Evolutionary conservation across 208 protist species (phyloP), one percentile per base, ranked within the genome.

Genomic region (Lotmaria passim): DNA sequence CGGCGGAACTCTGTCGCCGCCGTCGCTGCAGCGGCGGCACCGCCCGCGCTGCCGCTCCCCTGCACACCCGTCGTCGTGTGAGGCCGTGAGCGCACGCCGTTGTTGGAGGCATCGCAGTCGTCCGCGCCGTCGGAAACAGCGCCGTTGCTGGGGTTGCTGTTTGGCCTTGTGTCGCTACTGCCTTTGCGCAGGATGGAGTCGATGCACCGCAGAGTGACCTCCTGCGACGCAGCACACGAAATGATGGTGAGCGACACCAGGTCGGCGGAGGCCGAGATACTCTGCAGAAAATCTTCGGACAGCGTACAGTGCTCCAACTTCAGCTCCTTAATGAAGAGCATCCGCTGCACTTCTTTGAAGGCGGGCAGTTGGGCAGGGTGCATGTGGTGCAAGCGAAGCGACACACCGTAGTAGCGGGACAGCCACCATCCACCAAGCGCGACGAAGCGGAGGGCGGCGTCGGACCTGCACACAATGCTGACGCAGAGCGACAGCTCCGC

Each of bases 181-280:
- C 67, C 57, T 41, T 70, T 84, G 48, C 73, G 83, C 30, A 95
- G 77, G 58, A 95, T 95, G 1, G 90, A 82, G 63, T 90, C 80
- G 23, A 95, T 81, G 56, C 74, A 80, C 24, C 69, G 70, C 46
- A 95, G 55, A 19, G 72, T 75, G 2, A 93, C 63, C 53, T 82
- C 73, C 36, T 89, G 75, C n/a, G 75, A 78, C 3, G 85, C 83
- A 7, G 69, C 75, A 63, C 83, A 90, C 2, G 78, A 72, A 14
- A 69, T 65, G 30, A 92, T 73, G 44, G 73, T 78, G 7, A 93
- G 79, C 7, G 82, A 70, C 46, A 84, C 64, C 7, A 95, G 53
- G 28, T 89, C 73, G 6, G 56, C 39, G 64, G 65, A 89, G 7
- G 65, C 80, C 2, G 87, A 91, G 17, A 95, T 83, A n/a, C 62